Evolutionary conservation across 805 yeast species (phyloP).

Genomic region (Starmerella tilneyi): DNA sequence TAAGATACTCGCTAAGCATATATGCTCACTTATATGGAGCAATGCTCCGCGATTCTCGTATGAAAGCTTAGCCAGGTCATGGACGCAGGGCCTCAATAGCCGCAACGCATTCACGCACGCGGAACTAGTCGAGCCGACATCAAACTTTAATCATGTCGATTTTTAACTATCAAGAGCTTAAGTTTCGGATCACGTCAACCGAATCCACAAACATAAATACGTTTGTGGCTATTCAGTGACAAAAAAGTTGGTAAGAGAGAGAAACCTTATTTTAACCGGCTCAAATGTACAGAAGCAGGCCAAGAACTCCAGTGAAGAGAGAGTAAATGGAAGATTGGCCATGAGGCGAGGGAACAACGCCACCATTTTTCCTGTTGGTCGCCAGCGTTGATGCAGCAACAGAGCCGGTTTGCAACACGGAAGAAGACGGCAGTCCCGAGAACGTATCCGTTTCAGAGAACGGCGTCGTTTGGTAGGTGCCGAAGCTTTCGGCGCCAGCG

Average conservation of each 20-base stretch:
- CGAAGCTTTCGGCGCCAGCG: neutral
- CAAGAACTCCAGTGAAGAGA: neutral
- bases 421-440: neutral
- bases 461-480: neutral
- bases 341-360: neutral
- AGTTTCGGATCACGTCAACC: no score
- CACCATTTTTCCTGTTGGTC: neutral
- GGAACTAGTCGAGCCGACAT: no score
- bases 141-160: no score
- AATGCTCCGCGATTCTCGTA: neutral
- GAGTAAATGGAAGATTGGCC: conserved; percentile 2
- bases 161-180: no score
- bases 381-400: neutral
- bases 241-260: no score
- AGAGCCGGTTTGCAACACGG: neutral
- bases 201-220: no score
- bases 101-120: no score
- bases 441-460: neutral
- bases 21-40: neutral
- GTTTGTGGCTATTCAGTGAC: no score
- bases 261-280: neutral
- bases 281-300: conserved; percentile 3
- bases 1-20: no score
- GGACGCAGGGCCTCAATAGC: conserved; percentile 2
- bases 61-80: neutral